Conservation (phyloP, 331 rosid species). For the Pyracantha coccinea region DNA sequence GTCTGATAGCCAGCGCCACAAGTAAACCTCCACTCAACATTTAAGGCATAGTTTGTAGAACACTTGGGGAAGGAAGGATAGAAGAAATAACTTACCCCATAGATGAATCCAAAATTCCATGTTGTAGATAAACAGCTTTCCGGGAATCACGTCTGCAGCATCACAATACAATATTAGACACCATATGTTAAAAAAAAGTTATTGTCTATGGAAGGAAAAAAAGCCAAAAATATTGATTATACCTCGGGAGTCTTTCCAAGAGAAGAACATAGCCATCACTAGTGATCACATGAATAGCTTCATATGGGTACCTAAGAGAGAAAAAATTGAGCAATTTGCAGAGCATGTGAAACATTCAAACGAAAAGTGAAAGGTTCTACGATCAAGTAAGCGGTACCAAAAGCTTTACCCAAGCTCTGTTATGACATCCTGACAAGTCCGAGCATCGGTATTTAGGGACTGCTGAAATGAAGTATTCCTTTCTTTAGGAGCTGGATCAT, state of each 20-base stretch:
- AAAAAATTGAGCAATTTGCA: slow-evolving; percentile 9
- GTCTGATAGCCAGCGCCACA: not conserved
- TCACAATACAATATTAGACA: slow-evolving; percentile 15
- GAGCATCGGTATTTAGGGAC: slow-evolving; percentile 79
- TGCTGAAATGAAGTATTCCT: slow-evolving; percentile 36
- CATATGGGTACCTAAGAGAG: slow-evolving; percentile 70
- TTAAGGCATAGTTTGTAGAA: not conserved
- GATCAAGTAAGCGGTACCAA: not conserved
- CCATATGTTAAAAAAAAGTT: slow-evolving; percentile 5
- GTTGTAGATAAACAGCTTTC: slow-evolving; percentile 86
- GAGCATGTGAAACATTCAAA: not conserved
- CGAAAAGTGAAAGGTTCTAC: not conserved
- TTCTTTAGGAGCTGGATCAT: slow-evolving; percentile 35
- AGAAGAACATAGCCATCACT: slow-evolving; percentile 90
- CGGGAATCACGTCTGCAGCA: slow-evolving; percentile 77
- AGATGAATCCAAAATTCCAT: slow-evolving; percentile 86
- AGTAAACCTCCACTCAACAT: not conserved
- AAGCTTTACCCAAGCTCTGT: slow-evolving; percentile 80
- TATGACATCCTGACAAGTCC: slow-evolving; percentile 96
- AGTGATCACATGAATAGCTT: slow-evolving; percentile 81
- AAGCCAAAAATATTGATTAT: not conserved
- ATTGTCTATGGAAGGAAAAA: not conserved
- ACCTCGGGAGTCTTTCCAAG: slow-evolving; percentile 96
- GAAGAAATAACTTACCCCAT: slow-evolving; percentile 71
- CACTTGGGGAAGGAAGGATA: not conserved